phyloP scores from a whole-genome alignment of 495 filamentous ascomycete species.

The Stereocaulon alpinum region DNA sequence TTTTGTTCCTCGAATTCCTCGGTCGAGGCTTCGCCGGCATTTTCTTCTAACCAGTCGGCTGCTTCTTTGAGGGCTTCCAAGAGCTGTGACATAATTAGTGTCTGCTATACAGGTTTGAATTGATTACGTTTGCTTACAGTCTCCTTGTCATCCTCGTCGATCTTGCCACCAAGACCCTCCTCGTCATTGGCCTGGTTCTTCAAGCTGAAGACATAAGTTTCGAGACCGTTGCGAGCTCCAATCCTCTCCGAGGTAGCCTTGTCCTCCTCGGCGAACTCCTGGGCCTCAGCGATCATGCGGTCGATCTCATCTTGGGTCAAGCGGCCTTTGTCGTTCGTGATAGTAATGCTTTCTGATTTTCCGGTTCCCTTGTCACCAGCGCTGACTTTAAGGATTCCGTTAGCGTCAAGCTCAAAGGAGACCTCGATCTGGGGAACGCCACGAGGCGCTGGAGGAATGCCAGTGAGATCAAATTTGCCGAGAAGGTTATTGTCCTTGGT shows the following conservation, averaged over 20 bases:
- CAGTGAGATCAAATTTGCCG: constrained; percentile 95
- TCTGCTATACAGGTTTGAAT: not conserved
- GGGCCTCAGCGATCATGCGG: constrained; percentile 93
- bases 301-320: constrained; percentile 94
- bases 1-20: constrained; percentile 99
- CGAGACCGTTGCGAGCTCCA: constrained; percentile 86
- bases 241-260: constrained; percentile 93
- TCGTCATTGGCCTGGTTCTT: constrained; percentile 99
- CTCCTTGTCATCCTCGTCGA: constrained; percentile 98
- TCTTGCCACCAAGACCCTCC: constrained; percentile 93
- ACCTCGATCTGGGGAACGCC: constrained; percentile 98
- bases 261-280: constrained; percentile 98
- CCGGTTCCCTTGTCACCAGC: constrained; percentile 95
- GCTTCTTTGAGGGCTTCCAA: constrained; percentile 96
- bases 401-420: constrained; percentile 94
- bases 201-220: constrained; percentile 93
- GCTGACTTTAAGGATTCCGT: constrained; percentile 93
- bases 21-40: constrained; percentile 68
- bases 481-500: constrained; percentile 95
- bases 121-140: constrained; percentile 28
- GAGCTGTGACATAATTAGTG: constrained; percentile 32
- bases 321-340: constrained; percentile 97
- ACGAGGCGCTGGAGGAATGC: constrained; percentile 87
- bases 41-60: constrained; percentile 95
- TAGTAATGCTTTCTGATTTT: constrained; percentile 92